Evolutionary conservation across 2,329 filamentous ascomycete genomes (phyloP), one percentile per base, ranked within the genome.

Genomic region (Aspergillus phoenicis): DNA sequence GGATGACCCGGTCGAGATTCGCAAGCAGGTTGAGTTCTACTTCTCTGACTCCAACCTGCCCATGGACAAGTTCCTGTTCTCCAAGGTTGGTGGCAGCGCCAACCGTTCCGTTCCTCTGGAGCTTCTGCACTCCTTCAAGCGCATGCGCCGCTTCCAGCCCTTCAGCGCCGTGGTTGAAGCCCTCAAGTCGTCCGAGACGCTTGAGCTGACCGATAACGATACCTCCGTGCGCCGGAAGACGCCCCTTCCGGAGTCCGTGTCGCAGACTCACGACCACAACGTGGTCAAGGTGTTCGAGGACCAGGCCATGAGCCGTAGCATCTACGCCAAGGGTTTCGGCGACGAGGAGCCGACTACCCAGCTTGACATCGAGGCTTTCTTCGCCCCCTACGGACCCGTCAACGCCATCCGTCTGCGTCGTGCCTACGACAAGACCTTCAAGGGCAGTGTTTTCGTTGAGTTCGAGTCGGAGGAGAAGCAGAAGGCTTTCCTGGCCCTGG

Each of bases 251-350:
- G 82, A 85, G 63, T 81, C 80, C 41, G 77, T 82, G 58, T 79
- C 78, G 66, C 78, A 73, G 56, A 88, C 84, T 71, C 83, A 85
- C 71, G 83, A 85, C 57, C 75, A 80, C 62, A 81, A 78, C 62
- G 75, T 83, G 62, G 78, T 81, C 64, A 84, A 86, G 64, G 79
- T 83, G 28, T 82, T 85, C 66, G 86, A 87, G 70, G 84, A 87
- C 75, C 85, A 87, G 77, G 82, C 85, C 59, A 89, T 93, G 77
- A 84, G 86, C 61, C 84, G 89, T 61, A 94, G 89, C 70, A 85
- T 96, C 73, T 99, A 99, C 77, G 92, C 86, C 70, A 99, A 98
- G 83, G 94, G 93, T 53, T 99, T 99, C 71, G 93, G 93, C 48
- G 86, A 90, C 48, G 93, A 97, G 79, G 83, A 85, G n/a, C 84